Conservation (phyloP, 2,329 filamentous ascomycete species). For the Cladosporium cucumerinum region DNA sequence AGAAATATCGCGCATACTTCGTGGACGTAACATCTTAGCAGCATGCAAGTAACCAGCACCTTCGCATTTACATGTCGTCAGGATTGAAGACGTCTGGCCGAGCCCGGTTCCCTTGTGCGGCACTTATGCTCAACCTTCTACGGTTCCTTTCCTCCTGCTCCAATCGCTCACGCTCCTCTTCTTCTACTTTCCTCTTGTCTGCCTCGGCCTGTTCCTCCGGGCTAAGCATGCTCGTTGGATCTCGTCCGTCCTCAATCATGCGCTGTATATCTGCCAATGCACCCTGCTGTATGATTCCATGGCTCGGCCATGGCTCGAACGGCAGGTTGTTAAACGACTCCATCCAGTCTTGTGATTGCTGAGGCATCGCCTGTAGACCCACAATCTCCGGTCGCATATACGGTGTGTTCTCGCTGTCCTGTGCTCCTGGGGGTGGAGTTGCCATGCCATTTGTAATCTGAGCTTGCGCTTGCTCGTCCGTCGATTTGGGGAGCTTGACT, state of each 20-base stretch:
- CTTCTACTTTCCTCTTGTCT: conserved; percentile 35
- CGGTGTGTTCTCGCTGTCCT: conserved; percentile 20
- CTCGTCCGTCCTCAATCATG: conserved; percentile 59
- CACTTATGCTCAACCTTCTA: conserved; percentile 18
- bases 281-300: conserved; percentile 66
- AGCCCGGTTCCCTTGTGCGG: conserved; percentile 15
- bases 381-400: conserved; percentile 19
- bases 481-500: conserved; percentile 11
- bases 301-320: conserved; percentile 74
- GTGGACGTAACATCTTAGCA: neutral
- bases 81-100: conserved; percentile 34
- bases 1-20: neutral
- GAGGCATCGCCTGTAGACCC: conserved; percentile 29
- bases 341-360: conserved; percentile 25
- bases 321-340: conserved; percentile 55
- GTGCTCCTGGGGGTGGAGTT: conserved; percentile 25
- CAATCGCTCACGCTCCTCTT: conserved; percentile 40
- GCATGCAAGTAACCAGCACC: neutral
- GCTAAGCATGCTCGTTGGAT: conserved; percentile 50
- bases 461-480: conserved; percentile 18
- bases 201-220: conserved; percentile 41
- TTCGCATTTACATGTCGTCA: conserved; percentile 27
- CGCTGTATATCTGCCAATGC: conserved; percentile 61
- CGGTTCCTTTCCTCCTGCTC: conserved; percentile 27
- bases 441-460: conserved; percentile 34